Evolutionary conservation across 495 filamentous ascomycete genomes (phyloP).

Genomic region (Aspergillus mulundensis): DNA sequence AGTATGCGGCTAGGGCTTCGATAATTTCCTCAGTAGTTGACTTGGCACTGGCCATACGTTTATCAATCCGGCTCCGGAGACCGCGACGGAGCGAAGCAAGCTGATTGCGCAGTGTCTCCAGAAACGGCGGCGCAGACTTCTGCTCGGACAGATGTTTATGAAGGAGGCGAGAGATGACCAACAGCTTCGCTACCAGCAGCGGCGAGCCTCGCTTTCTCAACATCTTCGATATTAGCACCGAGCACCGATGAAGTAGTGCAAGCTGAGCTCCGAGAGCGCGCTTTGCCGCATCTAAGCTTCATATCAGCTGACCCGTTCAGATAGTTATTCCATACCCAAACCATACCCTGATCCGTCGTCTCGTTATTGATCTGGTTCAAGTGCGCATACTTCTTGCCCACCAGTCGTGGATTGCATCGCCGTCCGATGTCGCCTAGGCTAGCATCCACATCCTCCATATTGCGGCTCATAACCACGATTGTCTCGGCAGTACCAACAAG

Average conservation of each 20-base stretch:
- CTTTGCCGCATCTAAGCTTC: slow-evolving; percentile 46
- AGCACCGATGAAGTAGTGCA: slow-evolving; percentile 57
- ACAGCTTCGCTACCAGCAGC: slow-evolving; percentile 71
- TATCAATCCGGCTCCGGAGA: slow-evolving; percentile 64
- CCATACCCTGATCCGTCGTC: slow-evolving; percentile 42
- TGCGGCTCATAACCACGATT: slow-evolving; percentile 80
- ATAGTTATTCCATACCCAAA: not conserved
- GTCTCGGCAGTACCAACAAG: slow-evolving; percentile 88
- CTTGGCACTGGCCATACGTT: slow-evolving; percentile 52
- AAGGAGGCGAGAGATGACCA: slow-evolving; percentile 70
- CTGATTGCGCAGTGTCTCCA: slow-evolving; percentile 60
- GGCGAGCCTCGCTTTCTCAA: slow-evolving; percentile 55
- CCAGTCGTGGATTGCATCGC: slow-evolving; percentile 67
- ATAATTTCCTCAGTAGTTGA: slow-evolving; percentile 54
- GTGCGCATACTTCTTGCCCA: slow-evolving; percentile 65
- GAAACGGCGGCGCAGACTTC: slow-evolving; percentile 44
- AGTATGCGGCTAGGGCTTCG: slow-evolving; percentile 74
- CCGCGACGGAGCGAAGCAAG: slow-evolving; percentile 56
- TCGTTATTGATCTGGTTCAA: slow-evolving; percentile 54
- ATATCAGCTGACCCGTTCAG: slow-evolving; percentile 25
- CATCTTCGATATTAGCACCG: slow-evolving; percentile 50
- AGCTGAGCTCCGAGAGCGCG: slow-evolving; percentile 59
- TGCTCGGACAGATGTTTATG: slow-evolving; percentile 62
- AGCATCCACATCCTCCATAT: slow-evolving; percentile 70
- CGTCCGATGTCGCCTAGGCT: slow-evolving; percentile 67